phyloP scores from a whole-genome alignment of 2,329 filamentous ascomycete genomes.

The Hypoxylon rubiginosum region DNA sequence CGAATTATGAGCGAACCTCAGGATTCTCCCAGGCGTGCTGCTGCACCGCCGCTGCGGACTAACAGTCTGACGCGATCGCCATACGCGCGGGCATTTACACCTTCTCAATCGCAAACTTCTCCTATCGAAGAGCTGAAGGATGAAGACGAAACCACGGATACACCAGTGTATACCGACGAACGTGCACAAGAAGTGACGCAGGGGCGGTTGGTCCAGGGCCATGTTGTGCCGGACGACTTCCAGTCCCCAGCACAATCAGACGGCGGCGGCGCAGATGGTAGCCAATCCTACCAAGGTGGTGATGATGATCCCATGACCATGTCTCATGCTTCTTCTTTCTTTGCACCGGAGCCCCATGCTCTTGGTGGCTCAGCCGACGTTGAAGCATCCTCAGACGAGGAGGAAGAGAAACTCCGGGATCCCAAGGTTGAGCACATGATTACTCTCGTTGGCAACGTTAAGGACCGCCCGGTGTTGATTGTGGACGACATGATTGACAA shows the following conservation, averaged over 20 bases:
- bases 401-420: constrained; percentile 88
- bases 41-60: constrained; percentile 51
- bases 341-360: constrained; percentile 77
- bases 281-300: constrained; percentile 58
- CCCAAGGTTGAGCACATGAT: constrained; percentile 92
- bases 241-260: constrained; percentile 74
- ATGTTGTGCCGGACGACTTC: constrained; percentile 95
- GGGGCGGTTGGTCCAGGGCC: constrained; percentile 90
- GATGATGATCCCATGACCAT: constrained; percentile 87
- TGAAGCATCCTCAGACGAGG: constrained; percentile 86
- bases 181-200: constrained; percentile 91
- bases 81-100: constrained; percentile 48
- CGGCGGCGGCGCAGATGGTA: constrained; percentile 72
- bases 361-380: constrained; percentile 89
- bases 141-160: constrained; percentile 56
- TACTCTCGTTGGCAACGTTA: constrained; percentile 96
- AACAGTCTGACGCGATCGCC: constrained; percentile 48
- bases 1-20: constrained; percentile 57
- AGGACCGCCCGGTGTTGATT: constrained; percentile 88
- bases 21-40: constrained; percentile 59
- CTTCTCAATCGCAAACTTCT: constrained; percentile 56
- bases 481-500: constrained; percentile 99
- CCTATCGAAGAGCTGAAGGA: constrained; percentile 54
- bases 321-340: constrained; percentile 84
- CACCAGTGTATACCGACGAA: constrained; percentile 77